Conservation (phyloP, 768 basidiomycete genomes). For the Kwoniella heveanensis region DNA sequence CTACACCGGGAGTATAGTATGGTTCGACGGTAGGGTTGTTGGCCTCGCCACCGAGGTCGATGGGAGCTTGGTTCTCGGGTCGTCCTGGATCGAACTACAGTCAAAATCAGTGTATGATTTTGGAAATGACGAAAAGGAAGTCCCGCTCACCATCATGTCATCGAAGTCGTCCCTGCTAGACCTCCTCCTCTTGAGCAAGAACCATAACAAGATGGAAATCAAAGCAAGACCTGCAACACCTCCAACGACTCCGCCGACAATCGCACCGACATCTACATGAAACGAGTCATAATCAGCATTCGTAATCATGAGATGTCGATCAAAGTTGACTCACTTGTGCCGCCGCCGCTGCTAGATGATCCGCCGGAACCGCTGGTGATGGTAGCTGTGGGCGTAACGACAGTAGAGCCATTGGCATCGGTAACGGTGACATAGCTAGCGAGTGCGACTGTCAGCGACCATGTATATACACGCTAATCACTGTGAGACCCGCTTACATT, state of each 20-base stretch:
- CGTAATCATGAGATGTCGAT: neutral
- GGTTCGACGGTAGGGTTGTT: conserved; percentile 42
- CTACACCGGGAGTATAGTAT: conserved; percentile 49
- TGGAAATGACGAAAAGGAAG: neutral
- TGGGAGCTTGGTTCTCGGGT: conserved; percentile 44
- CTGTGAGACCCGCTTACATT: conserved; percentile 11
- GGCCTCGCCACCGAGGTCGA: conserved; percentile 47
- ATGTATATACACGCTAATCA: neutral
- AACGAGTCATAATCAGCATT: neutral
- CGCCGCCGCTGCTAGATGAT: neutral
- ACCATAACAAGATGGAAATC: conserved; percentile 31
- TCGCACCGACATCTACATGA: conserved; percentile 32
- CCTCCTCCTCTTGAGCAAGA: conserved; percentile 33
- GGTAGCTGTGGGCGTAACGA: conserved; percentile 11
- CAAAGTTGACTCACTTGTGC: conserved; percentile 9
- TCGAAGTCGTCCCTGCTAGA: conserved; percentile 50
- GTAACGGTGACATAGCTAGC: conserved; percentile 21
- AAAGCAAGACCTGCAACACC: conserved; percentile 44
- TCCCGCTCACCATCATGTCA: conserved; percentile 54
- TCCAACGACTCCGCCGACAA: conserved; percentile 45
- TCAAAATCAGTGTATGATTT: neutral
- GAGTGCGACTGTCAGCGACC: neutral
- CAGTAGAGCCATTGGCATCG: conserved; percentile 11
- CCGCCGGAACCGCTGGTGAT: neutral
- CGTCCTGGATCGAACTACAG: conserved; percentile 51